These are phyloP conservation scores for Kwoniella europaea DNA, from an alignment of 768 basidiomycete genomes.

Conservation along the genomic window DNA sequence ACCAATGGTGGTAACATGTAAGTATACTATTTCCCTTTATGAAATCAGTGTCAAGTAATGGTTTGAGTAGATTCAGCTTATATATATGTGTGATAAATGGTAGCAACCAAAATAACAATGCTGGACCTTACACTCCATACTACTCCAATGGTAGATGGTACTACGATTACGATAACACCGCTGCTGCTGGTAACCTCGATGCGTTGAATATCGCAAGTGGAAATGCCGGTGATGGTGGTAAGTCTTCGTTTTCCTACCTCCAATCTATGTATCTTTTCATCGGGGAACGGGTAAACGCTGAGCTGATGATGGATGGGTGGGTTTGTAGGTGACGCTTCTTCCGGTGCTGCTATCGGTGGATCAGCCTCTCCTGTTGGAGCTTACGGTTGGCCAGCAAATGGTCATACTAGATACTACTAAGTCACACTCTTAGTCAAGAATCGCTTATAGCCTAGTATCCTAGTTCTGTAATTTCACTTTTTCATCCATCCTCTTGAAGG, in stretches of 20 bases:
- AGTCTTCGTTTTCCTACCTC: constrained; percentile 2
- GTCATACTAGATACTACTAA: constrained; percentile 26
- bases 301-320: not conserved
- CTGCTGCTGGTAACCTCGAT: constrained; percentile 32
- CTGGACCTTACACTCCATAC: constrained; percentile 18
- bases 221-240: constrained; percentile 48
- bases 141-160: constrained; percentile 13
- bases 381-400: constrained; percentile 1
- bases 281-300: too few relatives aligned
- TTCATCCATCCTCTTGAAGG: not conserved
- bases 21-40: constrained; percentile 15
- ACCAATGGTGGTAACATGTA: constrained; percentile 46
- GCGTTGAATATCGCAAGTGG: constrained; percentile 31
- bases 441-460: too few relatives aligned
- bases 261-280: too few relatives aligned
- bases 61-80: not conserved
- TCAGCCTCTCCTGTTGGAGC: constrained; percentile 19
- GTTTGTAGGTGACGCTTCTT: constrained; percentile 35
- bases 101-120: constrained; percentile 30
- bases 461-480: not conserved
- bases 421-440: too few relatives aligned
- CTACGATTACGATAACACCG: constrained; percentile 14
- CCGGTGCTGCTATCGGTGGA: constrained; percentile 39
- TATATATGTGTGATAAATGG: not conserved
- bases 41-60: not conserved